phyloP scores from a whole-genome alignment of 2,329 filamentous ascomycete species.

The Fusarium euwallaceae region DNA sequence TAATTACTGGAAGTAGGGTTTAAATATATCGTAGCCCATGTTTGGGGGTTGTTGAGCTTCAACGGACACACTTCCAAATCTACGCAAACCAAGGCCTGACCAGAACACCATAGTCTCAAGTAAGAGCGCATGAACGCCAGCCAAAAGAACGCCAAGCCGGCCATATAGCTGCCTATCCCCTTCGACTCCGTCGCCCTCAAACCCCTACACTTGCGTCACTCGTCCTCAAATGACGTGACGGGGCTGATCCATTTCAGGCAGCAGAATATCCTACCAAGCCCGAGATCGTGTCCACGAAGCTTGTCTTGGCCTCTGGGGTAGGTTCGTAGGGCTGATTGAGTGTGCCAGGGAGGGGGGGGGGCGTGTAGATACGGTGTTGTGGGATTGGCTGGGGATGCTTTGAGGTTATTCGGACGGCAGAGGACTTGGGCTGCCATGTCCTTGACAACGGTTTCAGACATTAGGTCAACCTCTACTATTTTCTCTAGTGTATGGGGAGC shows the following conservation, averaged over 20 bases:
- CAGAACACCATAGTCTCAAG: not conserved
- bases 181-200: not conserved
- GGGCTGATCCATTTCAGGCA: not conserved
- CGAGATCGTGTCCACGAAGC: not conserved
- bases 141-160: not conserved
- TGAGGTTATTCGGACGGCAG: slow-evolving; percentile 9
- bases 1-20: no score
- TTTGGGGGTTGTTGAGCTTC: no score
- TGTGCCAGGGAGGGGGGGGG: not conserved
- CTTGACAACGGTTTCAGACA: no score
- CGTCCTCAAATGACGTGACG: not conserved
- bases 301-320: not conserved
- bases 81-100: not conserved
- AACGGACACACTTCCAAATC: not conserved
- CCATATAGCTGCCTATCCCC: not conserved
- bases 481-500: no score
- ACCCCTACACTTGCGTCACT: not conserved
- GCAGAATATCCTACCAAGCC: not conserved
- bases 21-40: no score
- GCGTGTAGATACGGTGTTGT: not conserved
- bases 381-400: not conserved
- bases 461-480: no score
- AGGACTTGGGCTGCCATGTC: no score
- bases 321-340: slow-evolving; percentile 6
- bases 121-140: not conserved